A percentile compares a stretch with the other conserved stretches of the same genome.
These are phyloP conservation scores for Trichomonas vaginalis DNA, from an alignment of 208 protist genomes.

Conservation along the genomic window DNA sequence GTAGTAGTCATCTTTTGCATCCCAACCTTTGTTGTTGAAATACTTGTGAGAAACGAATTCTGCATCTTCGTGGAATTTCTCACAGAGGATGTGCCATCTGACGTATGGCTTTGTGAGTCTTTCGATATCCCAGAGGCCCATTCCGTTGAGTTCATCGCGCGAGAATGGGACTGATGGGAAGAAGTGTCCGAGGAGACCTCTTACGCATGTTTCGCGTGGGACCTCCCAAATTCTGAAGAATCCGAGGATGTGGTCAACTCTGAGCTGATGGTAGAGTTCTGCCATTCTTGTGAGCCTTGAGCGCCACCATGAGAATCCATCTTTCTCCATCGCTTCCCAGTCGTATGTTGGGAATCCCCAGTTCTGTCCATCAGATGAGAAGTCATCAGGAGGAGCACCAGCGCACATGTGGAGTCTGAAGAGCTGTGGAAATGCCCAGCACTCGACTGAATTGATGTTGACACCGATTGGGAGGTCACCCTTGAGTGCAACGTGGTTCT, in stretches of 20 bases:
- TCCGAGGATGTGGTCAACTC: not conserved
- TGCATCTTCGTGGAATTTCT: not conserved
- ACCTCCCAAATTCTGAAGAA: not conserved
- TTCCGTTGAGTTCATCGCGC: not conserved
- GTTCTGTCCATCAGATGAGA: not conserved
- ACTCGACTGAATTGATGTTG: not conserved
- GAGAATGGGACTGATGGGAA: not conserved
- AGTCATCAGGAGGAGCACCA: not conserved
- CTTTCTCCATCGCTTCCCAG: not conserved
- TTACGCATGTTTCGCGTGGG: not conserved
- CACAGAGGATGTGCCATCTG: not conserved
- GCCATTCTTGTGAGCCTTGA: not conserved
- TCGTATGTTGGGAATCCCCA: not conserved
- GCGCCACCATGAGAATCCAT: not conserved
- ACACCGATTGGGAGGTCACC: not conserved
- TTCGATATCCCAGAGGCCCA: not conserved
- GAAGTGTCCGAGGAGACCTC: not conserved
- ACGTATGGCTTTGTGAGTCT: not conserved
- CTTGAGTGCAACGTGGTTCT: not conserved
- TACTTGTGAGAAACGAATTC: not conserved
- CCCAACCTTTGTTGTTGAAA: not conserved
- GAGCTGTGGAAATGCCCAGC: not conserved
- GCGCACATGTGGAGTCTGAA: not conserved
- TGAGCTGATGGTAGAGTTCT: not conserved
- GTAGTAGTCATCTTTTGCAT: not conserved